phyloP scores from a whole-genome alignment of 148 eudicot genomes.

The Rhododendron molle region DNA sequence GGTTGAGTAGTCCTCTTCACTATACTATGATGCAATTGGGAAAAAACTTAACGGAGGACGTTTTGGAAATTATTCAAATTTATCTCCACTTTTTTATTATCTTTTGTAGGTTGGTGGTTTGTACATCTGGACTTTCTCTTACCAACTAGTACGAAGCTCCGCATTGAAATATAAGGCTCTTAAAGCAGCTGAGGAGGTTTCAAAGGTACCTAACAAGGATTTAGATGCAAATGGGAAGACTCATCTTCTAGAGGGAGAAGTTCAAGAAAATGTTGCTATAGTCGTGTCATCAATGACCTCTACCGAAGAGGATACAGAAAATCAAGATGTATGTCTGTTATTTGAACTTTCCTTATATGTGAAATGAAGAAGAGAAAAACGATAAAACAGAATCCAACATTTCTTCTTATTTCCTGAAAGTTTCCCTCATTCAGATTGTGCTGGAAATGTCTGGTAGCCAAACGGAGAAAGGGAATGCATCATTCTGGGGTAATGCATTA shows the following conservation, averaged over 20 bases:
- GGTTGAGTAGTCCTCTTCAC: not conserved
- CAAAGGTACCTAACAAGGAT: slow-evolving; percentile 56
- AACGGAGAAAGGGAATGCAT: slow-evolving; percentile 1
- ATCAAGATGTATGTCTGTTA: slow-evolving; percentile 25
- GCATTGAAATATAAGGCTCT: slow-evolving; percentile 34
- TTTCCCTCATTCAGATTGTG: slow-evolving; percentile 17
- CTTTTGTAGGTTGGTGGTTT: slow-evolving; percentile 67
- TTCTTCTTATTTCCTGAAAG: not conserved
- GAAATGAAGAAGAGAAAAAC: not conserved
- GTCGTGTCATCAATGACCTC: slow-evolving; percentile 7
- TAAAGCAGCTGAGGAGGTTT: slow-evolving; percentile 25
- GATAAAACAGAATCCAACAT: not conserved
- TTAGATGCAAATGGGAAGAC: slow-evolving; percentile 46
- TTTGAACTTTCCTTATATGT: not conserved
- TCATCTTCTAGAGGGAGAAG: slow-evolving; percentile 41
- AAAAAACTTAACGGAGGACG: not conserved
- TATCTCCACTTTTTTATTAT: not conserved
- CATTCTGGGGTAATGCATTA: slow-evolving; percentile 26
- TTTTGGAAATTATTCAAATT: not conserved
- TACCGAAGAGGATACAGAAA: slow-evolving; percentile 20
- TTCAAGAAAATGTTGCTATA: slow-evolving; percentile 25
- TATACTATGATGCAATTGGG: not conserved
- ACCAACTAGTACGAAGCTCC: slow-evolving; percentile 58
- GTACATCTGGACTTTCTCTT: slow-evolving; percentile 82
- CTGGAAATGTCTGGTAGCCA: slow-evolving; percentile 1